phyloP scores from a whole-genome alignment of 352 stramenopile genomes.

The Phytophthora fragariaefolia region DNA sequence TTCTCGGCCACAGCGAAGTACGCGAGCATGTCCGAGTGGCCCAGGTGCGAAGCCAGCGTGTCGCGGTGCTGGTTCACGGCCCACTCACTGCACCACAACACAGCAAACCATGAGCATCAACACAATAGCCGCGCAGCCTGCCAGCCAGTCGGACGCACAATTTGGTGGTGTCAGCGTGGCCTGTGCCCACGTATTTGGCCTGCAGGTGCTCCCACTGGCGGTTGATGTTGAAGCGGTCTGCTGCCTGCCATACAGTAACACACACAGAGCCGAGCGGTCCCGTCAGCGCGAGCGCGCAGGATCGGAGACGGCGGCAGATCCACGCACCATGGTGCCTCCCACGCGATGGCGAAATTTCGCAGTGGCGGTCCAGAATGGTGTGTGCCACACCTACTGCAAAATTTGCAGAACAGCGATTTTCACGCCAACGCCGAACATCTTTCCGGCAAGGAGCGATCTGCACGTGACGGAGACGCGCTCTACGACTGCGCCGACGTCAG shows the following conservation, averaged over 20 bases:
- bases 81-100: slow-evolving; percentile 89
- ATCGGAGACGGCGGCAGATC: slow-evolving; percentile 1
- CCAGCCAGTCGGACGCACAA: slow-evolving; percentile 73
- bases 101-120: slow-evolving; percentile 1
- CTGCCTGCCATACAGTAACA: slow-evolving; percentile 51
- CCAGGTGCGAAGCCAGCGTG: slow-evolving; percentile 96
- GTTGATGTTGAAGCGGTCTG: slow-evolving; percentile 93
- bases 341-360: slow-evolving; percentile 25
- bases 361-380: slow-evolving; percentile 18
- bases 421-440: background rate
- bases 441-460: background rate
- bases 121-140: background rate
- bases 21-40: slow-evolving; percentile 97
- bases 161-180: slow-evolving; percentile 97
- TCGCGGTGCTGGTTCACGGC: slow-evolving; percentile 99
- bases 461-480: background rate
- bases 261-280: background rate
- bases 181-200: slow-evolving; percentile 95
- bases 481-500: background rate
- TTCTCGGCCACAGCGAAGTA: slow-evolving; percentile 99
- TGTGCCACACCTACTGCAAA: background rate
- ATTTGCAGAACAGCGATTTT: background rate
- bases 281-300: slow-evolving; percentile 8
- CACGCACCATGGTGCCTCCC: slow-evolving; percentile 32
- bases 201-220: slow-evolving; percentile 95